Evolutionary conservation across 2,329 filamentous ascomycete genomes (phyloP).

Genomic region (Bisporella sp.): DNA sequence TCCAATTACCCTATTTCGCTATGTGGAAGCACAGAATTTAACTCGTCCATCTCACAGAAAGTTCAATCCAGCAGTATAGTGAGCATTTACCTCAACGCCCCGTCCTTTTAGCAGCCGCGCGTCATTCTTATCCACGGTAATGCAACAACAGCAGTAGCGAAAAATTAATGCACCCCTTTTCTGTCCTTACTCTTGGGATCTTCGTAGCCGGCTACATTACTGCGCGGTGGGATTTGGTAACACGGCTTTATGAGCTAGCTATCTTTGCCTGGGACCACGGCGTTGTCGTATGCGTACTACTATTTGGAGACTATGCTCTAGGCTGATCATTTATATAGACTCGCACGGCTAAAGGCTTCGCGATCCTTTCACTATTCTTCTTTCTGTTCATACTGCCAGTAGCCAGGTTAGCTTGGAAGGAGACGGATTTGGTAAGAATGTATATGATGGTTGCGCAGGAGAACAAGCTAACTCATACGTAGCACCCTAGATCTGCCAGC

Average conservation of each 20-base stretch:
- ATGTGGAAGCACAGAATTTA: no score
- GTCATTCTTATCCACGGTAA: no score
- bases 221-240: constrained; percentile 97
- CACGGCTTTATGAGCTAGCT: constrained; percentile 90
- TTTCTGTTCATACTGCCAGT: constrained; percentile 78
- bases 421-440: constrained; percentile 66
- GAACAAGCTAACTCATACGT: constrained; percentile 18
- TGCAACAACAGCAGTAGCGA: constrained; percentile 20
- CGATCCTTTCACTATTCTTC: constrained; percentile 77
- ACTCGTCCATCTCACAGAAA: no score
- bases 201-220: constrained; percentile 99
- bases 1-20: no score
- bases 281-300: constrained; percentile 65
- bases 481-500: constrained; percentile 77
- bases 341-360: constrained; percentile 79
- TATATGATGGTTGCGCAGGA: not conserved
- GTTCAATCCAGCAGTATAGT: no score
- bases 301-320: not conserved
- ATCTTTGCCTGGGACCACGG: constrained; percentile 99
- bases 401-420: constrained; percentile 71
- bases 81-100: no score
- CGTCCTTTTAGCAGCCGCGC: no score
- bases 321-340: constrained; percentile 44
- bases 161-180: constrained; percentile 87
- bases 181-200: constrained; percentile 89